A percentile compares a stretch with the other conserved stretches of the same genome.
These are phyloP conservation scores for Tuber brumale DNA, from an alignment of 495 filamentous ascomycete species.

Conservation along the genomic window DNA sequence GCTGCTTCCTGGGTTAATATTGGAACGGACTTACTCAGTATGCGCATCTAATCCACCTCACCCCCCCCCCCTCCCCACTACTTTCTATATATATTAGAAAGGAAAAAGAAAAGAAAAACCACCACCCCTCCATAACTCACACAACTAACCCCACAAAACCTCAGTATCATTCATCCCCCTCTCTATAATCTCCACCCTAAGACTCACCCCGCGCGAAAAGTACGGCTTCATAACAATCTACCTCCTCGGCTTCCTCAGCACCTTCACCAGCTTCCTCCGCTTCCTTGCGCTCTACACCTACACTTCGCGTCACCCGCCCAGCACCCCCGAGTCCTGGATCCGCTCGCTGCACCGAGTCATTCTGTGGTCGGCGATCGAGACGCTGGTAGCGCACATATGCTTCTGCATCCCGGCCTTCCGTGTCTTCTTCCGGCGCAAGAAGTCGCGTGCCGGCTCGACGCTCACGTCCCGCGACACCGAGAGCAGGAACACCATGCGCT, in stretches of 20 bases:
- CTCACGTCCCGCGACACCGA: conserved; percentile 14
- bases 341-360: conserved; percentile 15
- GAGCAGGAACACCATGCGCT: conserved; percentile 21
- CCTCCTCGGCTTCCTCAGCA: conserved; percentile 31
- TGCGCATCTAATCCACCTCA: neutral
- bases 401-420: conserved; percentile 36
- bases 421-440: conserved; percentile 22
- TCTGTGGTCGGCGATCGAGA: conserved; percentile 28
- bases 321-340: conserved; percentile 4
- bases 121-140: neutral
- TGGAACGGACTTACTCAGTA: conserved; percentile 30
- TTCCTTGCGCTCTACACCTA: conserved; percentile 19
- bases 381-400: conserved; percentile 24
- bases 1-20: conserved; percentile 29
- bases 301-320: neutral
- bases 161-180: conserved; percentile 28
- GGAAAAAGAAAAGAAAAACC: neutral
- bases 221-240: conserved; percentile 38
- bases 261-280: conserved; percentile 35
- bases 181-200: conserved; percentile 32
- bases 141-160: conserved; percentile 8
- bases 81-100: neutral
- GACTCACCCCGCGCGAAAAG: conserved; percentile 24
- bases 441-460: conserved; percentile 11
- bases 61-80: no score